Percentiles rank a stretch among this genome's conserved stretches.
Evolutionary conservation across 2,329 filamentous ascomycete genomes (phyloP).

Genomic region (Nothomitra cinnamomea): DNA sequence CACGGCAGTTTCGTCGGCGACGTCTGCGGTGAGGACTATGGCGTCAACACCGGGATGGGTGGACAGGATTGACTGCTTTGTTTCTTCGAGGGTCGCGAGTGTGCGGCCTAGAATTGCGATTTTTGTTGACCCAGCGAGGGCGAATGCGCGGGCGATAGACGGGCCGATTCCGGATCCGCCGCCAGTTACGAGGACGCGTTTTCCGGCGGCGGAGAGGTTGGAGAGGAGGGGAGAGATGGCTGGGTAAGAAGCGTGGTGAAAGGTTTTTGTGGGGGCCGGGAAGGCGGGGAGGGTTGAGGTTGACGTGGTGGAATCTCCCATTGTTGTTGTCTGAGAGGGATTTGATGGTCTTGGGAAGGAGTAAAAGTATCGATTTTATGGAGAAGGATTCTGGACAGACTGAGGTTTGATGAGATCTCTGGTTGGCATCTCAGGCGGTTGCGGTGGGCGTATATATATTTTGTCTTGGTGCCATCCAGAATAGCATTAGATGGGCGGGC

Average conservation of each 20-base stretch:
- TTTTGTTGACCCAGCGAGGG: conserved; percentile 21
- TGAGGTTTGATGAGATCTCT: too few species aligned
- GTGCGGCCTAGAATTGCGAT: conserved; percentile 25
- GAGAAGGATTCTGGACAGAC: too few species aligned
- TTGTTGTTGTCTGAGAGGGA: too few species aligned
- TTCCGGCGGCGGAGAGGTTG: conserved; percentile 15
- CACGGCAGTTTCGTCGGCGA: conserved; percentile 6
- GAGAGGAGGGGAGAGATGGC: conserved; percentile 15
- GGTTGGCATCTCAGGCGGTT: too few species aligned
- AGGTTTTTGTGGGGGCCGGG: conserved; percentile 8
- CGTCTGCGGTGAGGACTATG: conserved; percentile 9
- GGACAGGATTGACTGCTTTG: conserved; percentile 11
- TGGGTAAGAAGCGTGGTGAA: conserved; percentile 14
- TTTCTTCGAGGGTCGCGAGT: conserved; percentile 16
- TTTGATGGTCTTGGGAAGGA: too few species aligned
- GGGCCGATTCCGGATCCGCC: conserved; percentile 16
- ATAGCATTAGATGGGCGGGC: too few species aligned
- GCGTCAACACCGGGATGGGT: conserved; percentile 11
- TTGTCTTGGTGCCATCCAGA: too few species aligned
- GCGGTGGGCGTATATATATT: too few species aligned
- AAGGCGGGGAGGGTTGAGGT: too few species aligned
- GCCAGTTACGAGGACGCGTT: conserved; percentile 18
- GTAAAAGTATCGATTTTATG: too few species aligned
- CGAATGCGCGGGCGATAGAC: conserved; percentile 17
- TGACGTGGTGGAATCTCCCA: too few species aligned